Base-by-base conservation (phyloP, 208 protist species). In the Naegleria lovaniensis region DNA sequence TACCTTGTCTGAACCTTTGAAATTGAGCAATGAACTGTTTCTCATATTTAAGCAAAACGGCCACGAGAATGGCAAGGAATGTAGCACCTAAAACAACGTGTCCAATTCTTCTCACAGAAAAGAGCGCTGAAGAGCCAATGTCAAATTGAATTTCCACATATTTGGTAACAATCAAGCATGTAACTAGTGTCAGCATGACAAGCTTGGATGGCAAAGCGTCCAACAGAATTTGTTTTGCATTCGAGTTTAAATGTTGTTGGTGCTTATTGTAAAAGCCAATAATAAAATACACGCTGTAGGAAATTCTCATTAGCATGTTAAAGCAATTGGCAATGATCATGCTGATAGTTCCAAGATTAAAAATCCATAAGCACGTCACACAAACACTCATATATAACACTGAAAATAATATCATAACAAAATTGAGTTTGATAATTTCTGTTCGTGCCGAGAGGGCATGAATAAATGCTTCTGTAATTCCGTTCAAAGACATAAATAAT, bases 401-500 rank as follows among this genome's bases (percentile, higher is more conserved):
- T 25, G 52, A 89, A 19, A 89, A 89, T 29, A 76, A 76, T 4
- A 89, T n/a, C 86, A 89, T 89, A 0, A 89, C 13, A 25, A n/a
- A 43, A 76, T 89, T 89, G 6, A 76, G 36, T 25, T n/a, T 29
- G 9, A 67, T 25, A 85, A 97, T 92, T 55, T 93, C 90, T 3
- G 51, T 76, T 38, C 93, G 90, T 2, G 93, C 92, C 36, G 95
- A 94, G 40, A 93, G 93, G 0, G 95, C 95, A 29, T 96, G 94
- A 90, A 96, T 75, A 93, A 96, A 98, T 0, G 94, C 93, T 93
- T 97, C 96, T 9, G 96, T 93, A 43, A 98, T 92, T 43, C 97
- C 97, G 90, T 97, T 96, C 87, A 95, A 89, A 25, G 95, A 95
- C 90, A 98, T 92, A 41, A 95, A 92, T 38, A 94, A 93, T 36